Evolutionary conservation across 2,329 filamentous ascomycete species (phyloP).

Genomic region (Colletotrichum tabaci): DNA sequence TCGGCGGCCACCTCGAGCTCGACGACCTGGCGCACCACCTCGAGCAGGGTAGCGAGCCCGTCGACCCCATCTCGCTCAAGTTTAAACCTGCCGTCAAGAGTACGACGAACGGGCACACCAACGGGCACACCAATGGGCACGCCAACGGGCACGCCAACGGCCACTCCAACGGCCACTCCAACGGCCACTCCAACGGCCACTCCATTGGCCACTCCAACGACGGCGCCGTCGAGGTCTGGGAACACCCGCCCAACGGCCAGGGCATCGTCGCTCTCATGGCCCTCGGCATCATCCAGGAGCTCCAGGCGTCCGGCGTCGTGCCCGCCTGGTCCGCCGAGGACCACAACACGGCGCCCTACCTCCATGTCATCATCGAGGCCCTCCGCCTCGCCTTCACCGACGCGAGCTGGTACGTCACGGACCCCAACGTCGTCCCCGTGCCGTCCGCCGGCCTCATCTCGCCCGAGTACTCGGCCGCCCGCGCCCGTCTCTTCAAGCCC

Average conservation of each 20-base stretch:
- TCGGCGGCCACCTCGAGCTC: constrained; percentile 83
- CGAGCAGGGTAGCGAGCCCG: constrained; percentile 77
- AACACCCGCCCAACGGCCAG: constrained; percentile 96
- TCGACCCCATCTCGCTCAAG: constrained; percentile 86
- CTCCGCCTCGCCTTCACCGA: constrained; percentile 93
- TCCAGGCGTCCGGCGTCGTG: constrained; percentile 83
- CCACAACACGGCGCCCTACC: constrained; percentile 85
- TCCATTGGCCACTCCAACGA: constrained; percentile 54
- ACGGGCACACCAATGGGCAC: background rate
- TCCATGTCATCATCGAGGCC: constrained; percentile 90
- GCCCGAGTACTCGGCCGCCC: constrained; percentile 80
- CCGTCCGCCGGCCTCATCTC: constrained; percentile 80
- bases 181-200: constrained; percentile 44
- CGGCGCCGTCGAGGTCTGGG: constrained; percentile 83
- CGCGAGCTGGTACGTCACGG: constrained; percentile 89
- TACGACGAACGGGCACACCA: too few species aligned
- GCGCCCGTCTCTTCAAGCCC: constrained; percentile 72
- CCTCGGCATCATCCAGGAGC: constrained; percentile 88
- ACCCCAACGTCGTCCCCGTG: constrained; percentile 80
- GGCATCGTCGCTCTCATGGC: constrained; percentile 96
- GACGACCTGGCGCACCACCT: constrained; percentile 87
- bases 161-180: constrained; percentile 55
- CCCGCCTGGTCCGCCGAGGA: constrained; percentile 78
- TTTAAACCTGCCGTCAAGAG: constrained; percentile 63
- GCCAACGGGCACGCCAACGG: constrained; percentile 41